Evolutionary conservation across 176 grass and related monocot genomes (phyloP), one percentile per base, ranked within the genome.

Genomic region (Otatea glauca): DNA sequence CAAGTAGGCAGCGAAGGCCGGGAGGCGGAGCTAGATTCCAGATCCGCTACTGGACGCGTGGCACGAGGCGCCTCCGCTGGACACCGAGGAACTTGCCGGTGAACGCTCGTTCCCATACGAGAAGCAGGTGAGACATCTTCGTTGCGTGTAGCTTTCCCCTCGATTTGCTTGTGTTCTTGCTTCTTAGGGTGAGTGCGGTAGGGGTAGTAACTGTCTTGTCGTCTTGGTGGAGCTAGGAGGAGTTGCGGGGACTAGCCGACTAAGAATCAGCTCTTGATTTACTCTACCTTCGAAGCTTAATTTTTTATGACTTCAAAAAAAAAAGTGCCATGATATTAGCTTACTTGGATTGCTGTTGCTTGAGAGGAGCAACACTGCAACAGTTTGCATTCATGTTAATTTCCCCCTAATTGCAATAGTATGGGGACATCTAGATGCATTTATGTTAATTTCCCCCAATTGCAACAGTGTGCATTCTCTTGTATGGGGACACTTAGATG

Each of bases 121-220:
- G 72, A 98, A 98, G 89, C 90, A 94, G 92, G 95, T 97, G 13
- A 65, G 9, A 4, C 20, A 51, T 21, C 35, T 69, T 24, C 25
- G 2, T 68, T 11, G 0, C 68, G 25, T 11, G 15, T 72, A 24
- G 4, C 53, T 1, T 23, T 27, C n/a, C 65, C 59, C 76, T 16
- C 58, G 81, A 37, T 82, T 81, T 25, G 18, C 2, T 16, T 56
- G 7, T 47, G 11, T 37, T 41, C 41, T 56, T 74, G 32, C 51
- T 23, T 64, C 4, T 18, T 50, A 10, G 34, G 81, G 48, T 55
- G 39, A 63, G 41, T 51, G 55, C 34, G 32, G 9, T 10, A 60
- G 23, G 21, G 7, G 5, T 42, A 15, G 25, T 41, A 51, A 79
- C n/a, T n/a, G n/a, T n/a, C n/a, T n/a, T n/a, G n/a, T 76, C 37